These are phyloP conservation scores for Talaromyces sp. DNA, from an alignment of 2,329 filamentous ascomycete species.

Conservation along the genomic window DNA sequence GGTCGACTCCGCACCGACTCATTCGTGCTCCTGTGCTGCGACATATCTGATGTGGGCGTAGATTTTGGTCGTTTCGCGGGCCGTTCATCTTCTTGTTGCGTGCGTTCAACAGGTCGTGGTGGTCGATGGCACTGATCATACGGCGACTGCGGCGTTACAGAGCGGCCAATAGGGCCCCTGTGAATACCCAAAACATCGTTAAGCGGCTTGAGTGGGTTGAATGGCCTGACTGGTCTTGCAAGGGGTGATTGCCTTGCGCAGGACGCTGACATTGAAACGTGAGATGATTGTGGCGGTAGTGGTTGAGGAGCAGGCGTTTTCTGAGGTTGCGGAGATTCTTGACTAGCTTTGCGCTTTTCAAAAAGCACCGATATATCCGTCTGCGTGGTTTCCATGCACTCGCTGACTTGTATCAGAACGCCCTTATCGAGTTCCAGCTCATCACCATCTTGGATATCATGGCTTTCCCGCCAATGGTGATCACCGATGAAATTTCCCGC, in stretches of 20 bases:
- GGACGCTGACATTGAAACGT: conserved; percentile 35
- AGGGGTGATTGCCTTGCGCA: conserved; percentile 26
- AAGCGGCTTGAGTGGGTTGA: conserved; percentile 55
- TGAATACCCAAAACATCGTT: conserved; percentile 64
- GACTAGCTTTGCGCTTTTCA: conserved; percentile 59
- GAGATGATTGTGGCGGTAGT: conserved; percentile 40
- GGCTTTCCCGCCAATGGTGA: conserved; percentile 70
- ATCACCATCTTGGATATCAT: conserved; percentile 73
- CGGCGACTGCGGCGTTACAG: conserved; percentile 60
- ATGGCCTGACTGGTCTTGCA: conserved; percentile 21
- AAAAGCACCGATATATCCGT: conserved; percentile 76
- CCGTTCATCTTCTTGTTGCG: conserved; percentile 23
- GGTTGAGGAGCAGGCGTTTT: conserved; percentile 31
- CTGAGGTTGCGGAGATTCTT: conserved; percentile 28
- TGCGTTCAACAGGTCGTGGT: conserved; percentile 15
- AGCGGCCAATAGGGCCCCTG: conserved; percentile 61
- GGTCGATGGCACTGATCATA: conserved; percentile 50
- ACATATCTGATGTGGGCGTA: conserved; percentile 20
- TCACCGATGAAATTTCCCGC: conserved; percentile 78
- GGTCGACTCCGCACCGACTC: conserved; percentile 8
- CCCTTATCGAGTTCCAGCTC: conserved; percentile 75
- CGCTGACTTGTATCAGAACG: conserved; percentile 75
- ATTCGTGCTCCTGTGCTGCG: conserved; percentile 12
- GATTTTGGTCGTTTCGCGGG: conserved; percentile 35
- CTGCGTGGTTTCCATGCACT: conserved; percentile 67